Percentiles rank a stretch among this genome's conserved stretches.
These are phyloP conservation scores for Populus hybrid DNA, from an alignment of 441 rosid species.

Conservation along the genomic window DNA sequence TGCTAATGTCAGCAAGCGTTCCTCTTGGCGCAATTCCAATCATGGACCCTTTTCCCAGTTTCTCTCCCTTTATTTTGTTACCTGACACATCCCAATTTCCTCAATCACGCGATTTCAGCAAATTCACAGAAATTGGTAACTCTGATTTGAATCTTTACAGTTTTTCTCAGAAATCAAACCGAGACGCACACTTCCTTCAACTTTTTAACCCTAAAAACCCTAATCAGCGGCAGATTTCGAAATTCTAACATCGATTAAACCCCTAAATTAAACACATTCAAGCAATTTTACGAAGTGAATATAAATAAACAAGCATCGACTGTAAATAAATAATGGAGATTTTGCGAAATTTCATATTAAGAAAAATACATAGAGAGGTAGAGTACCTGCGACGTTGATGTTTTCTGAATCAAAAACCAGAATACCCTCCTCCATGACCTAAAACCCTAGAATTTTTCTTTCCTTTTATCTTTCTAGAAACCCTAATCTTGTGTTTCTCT, in stretches of 20 bases:
- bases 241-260: neutral
- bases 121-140: neutral
- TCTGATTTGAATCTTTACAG: neutral
- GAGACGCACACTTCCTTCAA: neutral
- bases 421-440: constrained; percentile 30
- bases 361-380: neutral
- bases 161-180: neutral
- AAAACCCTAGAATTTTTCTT: constrained; percentile 3
- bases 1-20: constrained; percentile 53
- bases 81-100: constrained; percentile 26
- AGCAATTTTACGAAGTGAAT: neutral
- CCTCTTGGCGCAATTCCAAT: constrained; percentile 36
- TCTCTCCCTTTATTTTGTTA: constrained; percentile 24
- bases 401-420: constrained; percentile 4
- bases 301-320: no score
- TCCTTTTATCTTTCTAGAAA: neutral
- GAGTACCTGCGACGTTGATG: constrained; percentile 20
- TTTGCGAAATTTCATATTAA: neutral
- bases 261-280: neutral
- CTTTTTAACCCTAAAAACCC: neutral
- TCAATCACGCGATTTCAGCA: neutral
- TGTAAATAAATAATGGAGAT: neutral
- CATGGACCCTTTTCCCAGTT: constrained; percentile 23
- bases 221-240: neutral
- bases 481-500: neutral